These are phyloP conservation scores for Rhodocollybia butyracea DNA, from an alignment of 768 basidiomycete species.

Conservation along the genomic window DNA sequence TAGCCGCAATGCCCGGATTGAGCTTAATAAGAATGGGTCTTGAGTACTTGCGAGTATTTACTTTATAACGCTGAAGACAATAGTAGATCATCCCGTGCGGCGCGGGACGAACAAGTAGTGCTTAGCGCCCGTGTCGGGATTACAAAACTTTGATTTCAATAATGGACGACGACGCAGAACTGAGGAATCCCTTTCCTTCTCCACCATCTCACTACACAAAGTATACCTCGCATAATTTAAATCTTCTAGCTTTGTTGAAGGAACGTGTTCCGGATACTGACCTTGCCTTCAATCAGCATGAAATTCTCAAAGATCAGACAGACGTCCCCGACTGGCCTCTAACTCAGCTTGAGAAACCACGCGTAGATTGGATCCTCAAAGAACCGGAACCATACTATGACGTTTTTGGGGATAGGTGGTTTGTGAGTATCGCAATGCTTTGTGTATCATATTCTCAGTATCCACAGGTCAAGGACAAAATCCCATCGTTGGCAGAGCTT, in stretches of 20 bases:
- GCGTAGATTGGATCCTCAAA: conserved; percentile 88
- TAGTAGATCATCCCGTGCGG: too few species aligned
- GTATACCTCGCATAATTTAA: conserved; percentile 73
- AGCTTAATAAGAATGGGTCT: too few species aligned
- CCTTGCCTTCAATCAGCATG: conserved; percentile 49
- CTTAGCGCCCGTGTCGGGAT: too few species aligned
- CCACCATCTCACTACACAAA: conserved; percentile 82
- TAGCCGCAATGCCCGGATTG: too few species aligned
- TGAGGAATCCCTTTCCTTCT: conserved; percentile 86
- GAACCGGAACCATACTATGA: conserved; percentile 71
- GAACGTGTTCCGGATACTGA: conserved; percentile 46
- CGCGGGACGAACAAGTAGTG: too few species aligned
- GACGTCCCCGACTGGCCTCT: conserved; percentile 81
- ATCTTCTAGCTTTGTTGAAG: conserved; percentile 58
- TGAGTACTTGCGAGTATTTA: too few species aligned
- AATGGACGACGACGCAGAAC: conserved; percentile 73
- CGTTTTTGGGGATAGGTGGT: conserved; percentile 88
- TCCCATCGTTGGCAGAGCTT: conserved; percentile 76
- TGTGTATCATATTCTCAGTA: conserved; percentile 12
- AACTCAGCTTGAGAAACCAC: conserved; percentile 75
- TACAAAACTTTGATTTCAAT: conserved; percentile 34
- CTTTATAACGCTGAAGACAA: too few species aligned
- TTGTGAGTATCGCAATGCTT: conserved; percentile 53
- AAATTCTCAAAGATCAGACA: conserved; percentile 63
- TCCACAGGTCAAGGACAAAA: conserved; percentile 72